A percentile compares a stretch with the other conserved stretches of the same genome.
phyloP scores from a whole-genome alignment of 169 alveolate species.

The Hammondia hammondi region DNA sequence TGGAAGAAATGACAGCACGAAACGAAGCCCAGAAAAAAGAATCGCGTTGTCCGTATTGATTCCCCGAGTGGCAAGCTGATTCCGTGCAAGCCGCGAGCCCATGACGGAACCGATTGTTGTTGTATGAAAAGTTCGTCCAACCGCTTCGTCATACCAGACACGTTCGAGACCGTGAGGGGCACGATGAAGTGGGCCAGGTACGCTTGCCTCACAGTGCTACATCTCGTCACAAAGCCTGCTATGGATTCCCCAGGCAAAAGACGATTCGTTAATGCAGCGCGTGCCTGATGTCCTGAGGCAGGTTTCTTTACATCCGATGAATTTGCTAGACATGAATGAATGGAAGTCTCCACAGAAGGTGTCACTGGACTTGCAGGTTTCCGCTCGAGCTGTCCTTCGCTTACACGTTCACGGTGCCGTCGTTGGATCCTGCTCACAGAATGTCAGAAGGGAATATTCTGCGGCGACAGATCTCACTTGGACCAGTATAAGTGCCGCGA shows the following conservation, averaged over 20 bases:
- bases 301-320: too few relatives aligned
- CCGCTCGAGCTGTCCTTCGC: too few relatives aligned
- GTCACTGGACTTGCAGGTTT: too few relatives aligned
- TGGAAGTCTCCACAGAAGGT: too few relatives aligned
- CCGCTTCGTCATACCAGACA: background rate
- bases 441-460: too few relatives aligned
- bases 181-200: slow-evolving; percentile 27
- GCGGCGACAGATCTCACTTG: too few relatives aligned
- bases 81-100: slow-evolving; percentile 10
- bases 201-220: background rate
- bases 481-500: too few relatives aligned
- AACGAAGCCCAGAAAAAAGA: background rate
- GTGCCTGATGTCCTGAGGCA: too few relatives aligned
- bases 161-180: slow-evolving; percentile 2
- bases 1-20: background rate
- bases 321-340: too few relatives aligned
- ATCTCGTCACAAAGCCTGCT: background rate
- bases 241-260: slow-evolving; percentile 2
- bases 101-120: background rate
- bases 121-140: slow-evolving; percentile 2
- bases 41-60: background rate
- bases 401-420: too few relatives aligned
- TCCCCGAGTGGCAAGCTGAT: background rate
- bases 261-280: background rate
- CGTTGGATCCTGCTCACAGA: too few relatives aligned